These are phyloP conservation scores for Tetraselmis striata DNA, from an alignment of 139 green algal genomes.

Conservation along the genomic window DNA sequence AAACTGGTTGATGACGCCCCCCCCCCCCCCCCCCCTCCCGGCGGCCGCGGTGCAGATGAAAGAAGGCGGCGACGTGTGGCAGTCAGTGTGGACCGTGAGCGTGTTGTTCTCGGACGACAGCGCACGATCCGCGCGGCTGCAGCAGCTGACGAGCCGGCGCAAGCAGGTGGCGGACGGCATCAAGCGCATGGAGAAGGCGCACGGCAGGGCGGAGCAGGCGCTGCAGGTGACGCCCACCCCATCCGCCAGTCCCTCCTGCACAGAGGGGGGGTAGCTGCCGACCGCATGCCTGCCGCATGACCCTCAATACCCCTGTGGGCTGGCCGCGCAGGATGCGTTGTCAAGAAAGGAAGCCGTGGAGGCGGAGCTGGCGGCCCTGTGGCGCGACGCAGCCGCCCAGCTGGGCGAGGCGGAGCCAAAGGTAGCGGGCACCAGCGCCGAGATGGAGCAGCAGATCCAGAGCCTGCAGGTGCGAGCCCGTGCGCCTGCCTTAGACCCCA, in stretches of 20 bases:
- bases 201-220: background rate
- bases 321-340: background rate
- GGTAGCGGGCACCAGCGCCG: background rate
- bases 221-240: no score
- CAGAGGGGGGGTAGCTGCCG: no score
- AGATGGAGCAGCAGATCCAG: background rate
- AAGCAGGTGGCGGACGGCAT: background rate
- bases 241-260: no score
- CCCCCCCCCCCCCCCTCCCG: no score
- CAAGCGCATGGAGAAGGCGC: background rate
- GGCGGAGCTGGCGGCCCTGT: background rate
- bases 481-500: no score
- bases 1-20: no score
- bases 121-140: constrained; percentile 37
- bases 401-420: background rate
- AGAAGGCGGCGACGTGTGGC: background rate
- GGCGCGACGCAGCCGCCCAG: no score
- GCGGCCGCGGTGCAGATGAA: no score
- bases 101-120: constrained; percentile 62
- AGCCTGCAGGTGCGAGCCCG: background rate
- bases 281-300: no score
- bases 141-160: constrained; percentile 23
- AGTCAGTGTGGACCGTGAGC: background rate
- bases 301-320: no score
- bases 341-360: background rate